Conservation (phyloP, 371 early-diverging fungal genomes). For the Choanephora cucurbitarum region DNA sequence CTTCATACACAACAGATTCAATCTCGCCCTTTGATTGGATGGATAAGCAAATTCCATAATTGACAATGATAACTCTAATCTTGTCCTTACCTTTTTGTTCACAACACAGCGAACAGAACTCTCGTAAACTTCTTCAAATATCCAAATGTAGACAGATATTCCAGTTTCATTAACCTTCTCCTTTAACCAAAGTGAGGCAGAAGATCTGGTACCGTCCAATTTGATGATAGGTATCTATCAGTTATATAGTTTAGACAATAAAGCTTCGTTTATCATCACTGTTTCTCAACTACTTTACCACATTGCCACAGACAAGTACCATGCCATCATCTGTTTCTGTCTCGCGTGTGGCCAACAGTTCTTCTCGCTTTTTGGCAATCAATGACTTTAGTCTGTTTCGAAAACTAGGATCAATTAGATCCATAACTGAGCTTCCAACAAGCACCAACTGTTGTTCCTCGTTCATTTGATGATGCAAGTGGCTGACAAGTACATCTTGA, state of each 20-base stretch:
- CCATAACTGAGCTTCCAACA: constrained; percentile 53
- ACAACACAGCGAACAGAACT: constrained; percentile 42
- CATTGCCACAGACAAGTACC: constrained; percentile 66
- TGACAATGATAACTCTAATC: not conserved
- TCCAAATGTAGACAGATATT: constrained; percentile 66
- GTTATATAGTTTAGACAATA: constrained; percentile 1
- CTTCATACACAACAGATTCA: constrained; percentile 39
- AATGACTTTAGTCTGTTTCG: constrained; percentile 49
- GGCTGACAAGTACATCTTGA: constrained; percentile 35
- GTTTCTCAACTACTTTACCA: constrained; percentile 50
- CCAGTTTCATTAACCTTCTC: constrained; percentile 57
- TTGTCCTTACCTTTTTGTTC: constrained; percentile 29
- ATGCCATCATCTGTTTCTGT: constrained; percentile 37
- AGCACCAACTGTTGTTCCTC: constrained; percentile 22
- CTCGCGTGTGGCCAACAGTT: constrained; percentile 12
- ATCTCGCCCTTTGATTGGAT: constrained; percentile 49
- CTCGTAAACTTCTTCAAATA: constrained; percentile 71
- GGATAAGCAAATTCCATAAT: not conserved
- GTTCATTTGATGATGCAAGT: constrained; percentile 16
- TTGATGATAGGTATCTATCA: constrained; percentile 66
- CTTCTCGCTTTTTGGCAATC: constrained; percentile 41
- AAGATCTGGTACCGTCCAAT: constrained; percentile 58
- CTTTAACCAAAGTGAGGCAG: constrained; percentile 72
- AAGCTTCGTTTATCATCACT: not conserved
- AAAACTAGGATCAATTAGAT: constrained; percentile 61